Evolutionary conservation across 768 basidiomycete species (phyloP).

Genomic region (Suillus fuscotomentosus): DNA sequence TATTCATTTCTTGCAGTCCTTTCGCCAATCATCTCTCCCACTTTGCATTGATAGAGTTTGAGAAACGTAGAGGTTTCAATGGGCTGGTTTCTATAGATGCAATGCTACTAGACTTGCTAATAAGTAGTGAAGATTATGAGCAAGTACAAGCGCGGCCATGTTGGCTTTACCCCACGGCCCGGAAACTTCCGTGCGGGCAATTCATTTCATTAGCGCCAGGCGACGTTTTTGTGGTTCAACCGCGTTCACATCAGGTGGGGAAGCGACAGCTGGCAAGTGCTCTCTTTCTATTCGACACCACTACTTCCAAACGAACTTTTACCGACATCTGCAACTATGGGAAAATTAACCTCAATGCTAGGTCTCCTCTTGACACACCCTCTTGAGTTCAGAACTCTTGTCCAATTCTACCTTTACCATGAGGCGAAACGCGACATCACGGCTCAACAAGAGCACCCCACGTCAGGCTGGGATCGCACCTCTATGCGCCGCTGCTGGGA

Average conservation of each 20-base stretch:
- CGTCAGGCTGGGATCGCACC: slow-evolving; percentile 84
- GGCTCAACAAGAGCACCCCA: slow-evolving; percentile 64
- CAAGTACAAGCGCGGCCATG: not conserved
- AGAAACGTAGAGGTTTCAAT: not conserved
- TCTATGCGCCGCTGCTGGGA: slow-evolving; percentile 91
- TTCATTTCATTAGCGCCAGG: not conserved
- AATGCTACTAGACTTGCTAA: not conserved
- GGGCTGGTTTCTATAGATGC: not conserved
- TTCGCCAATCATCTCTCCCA: not conserved
- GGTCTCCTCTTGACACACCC: slow-evolving; percentile 75
- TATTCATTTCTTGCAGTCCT: no score
- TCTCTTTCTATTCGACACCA: not conserved
- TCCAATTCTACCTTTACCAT: slow-evolving; percentile 84
- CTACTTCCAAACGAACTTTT: not conserved
- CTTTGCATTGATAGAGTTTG: not conserved
- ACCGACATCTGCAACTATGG: slow-evolving; percentile 39
- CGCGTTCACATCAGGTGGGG: not conserved
- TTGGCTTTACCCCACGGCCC: not conserved
- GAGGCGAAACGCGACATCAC: slow-evolving; percentile 83
- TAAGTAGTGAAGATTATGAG: not conserved
- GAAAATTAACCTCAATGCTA: slow-evolving; percentile 53
- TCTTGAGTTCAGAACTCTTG: slow-evolving; percentile 75
- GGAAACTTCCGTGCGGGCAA: not conserved
- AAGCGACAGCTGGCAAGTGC: not conserved
- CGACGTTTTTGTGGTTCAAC: not conserved